Conservation (phyloP, 306 rosid species). For the Canavalia ensiformis region DNA sequence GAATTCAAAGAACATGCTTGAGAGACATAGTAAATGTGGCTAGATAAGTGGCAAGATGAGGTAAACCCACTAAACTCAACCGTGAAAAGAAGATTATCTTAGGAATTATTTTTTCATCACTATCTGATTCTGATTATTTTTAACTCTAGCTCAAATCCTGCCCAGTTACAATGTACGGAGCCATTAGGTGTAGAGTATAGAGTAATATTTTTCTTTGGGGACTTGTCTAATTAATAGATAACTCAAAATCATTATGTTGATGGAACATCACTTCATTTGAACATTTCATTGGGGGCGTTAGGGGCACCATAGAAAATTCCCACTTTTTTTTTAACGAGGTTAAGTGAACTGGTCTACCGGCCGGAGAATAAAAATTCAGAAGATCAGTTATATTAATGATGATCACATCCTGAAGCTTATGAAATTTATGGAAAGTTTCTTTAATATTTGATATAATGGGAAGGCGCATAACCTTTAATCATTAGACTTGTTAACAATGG, state of each 20-base stretch:
- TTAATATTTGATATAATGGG: not conserved
- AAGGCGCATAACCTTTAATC: constrained; percentile 36
- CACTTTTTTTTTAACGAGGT: constrained; percentile 8
- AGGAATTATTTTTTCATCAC: constrained; percentile 22
- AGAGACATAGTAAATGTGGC: not conserved
- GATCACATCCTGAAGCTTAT: constrained; percentile 14
- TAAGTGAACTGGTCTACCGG: not conserved
- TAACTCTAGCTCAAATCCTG: constrained; percentile 27
- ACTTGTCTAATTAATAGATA: not conserved
- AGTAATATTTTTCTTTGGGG: constrained; percentile 24
- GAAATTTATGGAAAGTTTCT: constrained; percentile 6
- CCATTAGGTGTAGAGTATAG: constrained; percentile 5
- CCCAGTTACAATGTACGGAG: constrained; percentile 42
- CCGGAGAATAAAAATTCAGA: constrained; percentile 39
- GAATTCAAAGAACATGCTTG: constrained; percentile 31
- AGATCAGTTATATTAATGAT: constrained; percentile 2
- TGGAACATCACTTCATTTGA: constrained; percentile 36
- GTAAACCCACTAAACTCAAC: constrained; percentile 42
- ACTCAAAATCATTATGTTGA: constrained; percentile 27
- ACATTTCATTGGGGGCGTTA: constrained; percentile 1
- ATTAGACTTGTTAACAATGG: constrained; percentile 21
- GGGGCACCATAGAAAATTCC: constrained; percentile 13
- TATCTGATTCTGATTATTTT: constrained; percentile 35
- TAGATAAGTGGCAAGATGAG: constrained; percentile 28
- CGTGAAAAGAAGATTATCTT: constrained; percentile 10